Percentiles rank a stretch among this genome's conserved stretches.
These are phyloP conservation scores for Calonectria fujianensis DNA, from an alignment of 2,329 filamentous ascomycete genomes.

Conservation along the genomic window DNA sequence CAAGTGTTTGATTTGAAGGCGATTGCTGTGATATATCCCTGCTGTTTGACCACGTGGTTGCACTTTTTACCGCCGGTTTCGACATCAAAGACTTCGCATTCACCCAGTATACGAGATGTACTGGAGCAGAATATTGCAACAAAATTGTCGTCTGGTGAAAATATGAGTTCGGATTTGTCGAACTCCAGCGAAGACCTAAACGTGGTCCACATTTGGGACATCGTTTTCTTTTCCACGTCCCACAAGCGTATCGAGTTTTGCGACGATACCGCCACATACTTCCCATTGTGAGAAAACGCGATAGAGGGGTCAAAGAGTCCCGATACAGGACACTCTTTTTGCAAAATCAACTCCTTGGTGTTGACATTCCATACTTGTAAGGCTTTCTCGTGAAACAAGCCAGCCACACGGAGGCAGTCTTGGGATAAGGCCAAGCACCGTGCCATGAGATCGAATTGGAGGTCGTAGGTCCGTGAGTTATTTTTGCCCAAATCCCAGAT, in stretches of 20 bases:
- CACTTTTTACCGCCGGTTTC: neutral
- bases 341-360: neutral
- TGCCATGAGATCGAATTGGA: neutral
- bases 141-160: neutral
- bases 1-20: neutral
- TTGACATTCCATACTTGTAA: neutral
- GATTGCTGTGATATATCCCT: neutral
- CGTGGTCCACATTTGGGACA: neutral
- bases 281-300: neutral
- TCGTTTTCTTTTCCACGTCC: neutral
- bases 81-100: neutral
- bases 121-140: neutral
- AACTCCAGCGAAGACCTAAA: neutral
- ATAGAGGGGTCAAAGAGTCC: neutral
- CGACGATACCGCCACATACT: neutral
- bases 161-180: neutral
- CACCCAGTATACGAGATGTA: neutral
- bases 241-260: neutral
- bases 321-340: neutral
- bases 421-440: neutral
- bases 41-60: neutral
- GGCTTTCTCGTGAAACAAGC: neutral
- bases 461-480: neutral
- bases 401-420: neutral
- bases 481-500: neutral